Conservation (phyloP, 257 asterid genomes). For the Galeopsis tetrahit region DNA sequence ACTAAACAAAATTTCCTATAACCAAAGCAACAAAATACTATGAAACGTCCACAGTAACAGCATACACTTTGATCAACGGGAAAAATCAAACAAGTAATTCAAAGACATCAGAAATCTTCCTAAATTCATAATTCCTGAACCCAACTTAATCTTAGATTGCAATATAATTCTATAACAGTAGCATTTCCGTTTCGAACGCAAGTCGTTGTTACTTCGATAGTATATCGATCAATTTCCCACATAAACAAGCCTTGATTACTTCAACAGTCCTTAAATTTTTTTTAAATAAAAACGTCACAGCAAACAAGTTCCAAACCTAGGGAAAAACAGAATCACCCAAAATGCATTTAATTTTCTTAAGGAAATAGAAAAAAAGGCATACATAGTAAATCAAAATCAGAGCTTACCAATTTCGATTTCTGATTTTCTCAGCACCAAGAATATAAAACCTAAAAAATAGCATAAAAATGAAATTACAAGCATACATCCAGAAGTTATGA, state of each 20-base stretch:
- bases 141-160: slow-evolving; percentile 1
- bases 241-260: slow-evolving; percentile 22
- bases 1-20: slow-evolving; percentile 5
- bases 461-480: background rate
- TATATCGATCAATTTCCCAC: slow-evolving; percentile 16
- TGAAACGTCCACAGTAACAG: slow-evolving; percentile 1
- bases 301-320: slow-evolving; percentile 11
- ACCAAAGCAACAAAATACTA: slow-evolving; percentile 16
- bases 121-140: slow-evolving; percentile 30
- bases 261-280: background rate
- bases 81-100: background rate
- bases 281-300: slow-evolving; percentile 8
- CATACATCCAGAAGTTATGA: slow-evolving; percentile 40
- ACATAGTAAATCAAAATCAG: slow-evolving; percentile 12
- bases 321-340: slow-evolving; percentile 14
- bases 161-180: background rate
- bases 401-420: slow-evolving; percentile 29
- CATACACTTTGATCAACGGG: slow-evolving; percentile 22
- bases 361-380: background rate
- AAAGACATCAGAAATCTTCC: slow-evolving; percentile 1
- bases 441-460: slow-evolving; percentile 3
- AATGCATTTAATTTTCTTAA: background rate
- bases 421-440: slow-evolving; percentile 21
- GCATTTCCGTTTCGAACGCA: slow-evolving; percentile 13
- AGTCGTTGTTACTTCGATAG: slow-evolving; percentile 11